phyloP scores from a whole-genome alignment of 768 basidiomycete species.

The Zangia roseola region DNA sequence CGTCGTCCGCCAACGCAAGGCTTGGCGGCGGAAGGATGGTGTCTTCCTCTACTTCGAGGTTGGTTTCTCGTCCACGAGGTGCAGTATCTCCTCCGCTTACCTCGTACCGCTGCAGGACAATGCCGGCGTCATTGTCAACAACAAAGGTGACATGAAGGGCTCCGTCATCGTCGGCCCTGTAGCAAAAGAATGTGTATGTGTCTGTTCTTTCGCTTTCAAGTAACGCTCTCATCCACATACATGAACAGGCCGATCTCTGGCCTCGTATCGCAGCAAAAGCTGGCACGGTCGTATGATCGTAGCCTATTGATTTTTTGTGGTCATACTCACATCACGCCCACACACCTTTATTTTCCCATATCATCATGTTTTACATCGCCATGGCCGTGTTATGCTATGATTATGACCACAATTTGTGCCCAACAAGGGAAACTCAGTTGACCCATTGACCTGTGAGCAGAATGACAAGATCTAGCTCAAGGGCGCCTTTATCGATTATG shows the following conservation, averaged over 20 bases:
- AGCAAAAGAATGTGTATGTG: constrained; percentile 97
- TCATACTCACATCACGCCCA: constrained; percentile 8
- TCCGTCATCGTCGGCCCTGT: constrained; percentile 44
- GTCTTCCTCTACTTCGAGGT: constrained; percentile 99
- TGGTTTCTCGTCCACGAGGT: constrained; percentile 14
- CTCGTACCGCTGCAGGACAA: constrained; percentile 60
- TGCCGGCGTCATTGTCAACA: constrained; percentile 96
- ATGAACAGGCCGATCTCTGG: constrained; percentile 87
- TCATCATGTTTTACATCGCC: constrained; percentile 19
- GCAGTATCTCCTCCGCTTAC: not conserved
- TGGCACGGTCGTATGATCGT: constrained; percentile 88
- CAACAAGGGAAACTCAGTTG: not conserved
- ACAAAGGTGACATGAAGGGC: constrained; percentile 99
- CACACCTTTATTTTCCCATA: not conserved
- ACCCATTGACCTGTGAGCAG: not conserved
- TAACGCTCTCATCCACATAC: not conserved
- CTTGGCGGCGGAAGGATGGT: constrained; percentile 97
- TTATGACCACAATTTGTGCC: constrained; percentile 14
- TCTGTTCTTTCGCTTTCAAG: not conserved
- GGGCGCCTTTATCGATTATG: no score
- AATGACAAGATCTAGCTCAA: no score
- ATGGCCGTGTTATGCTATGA: constrained; percentile 18
- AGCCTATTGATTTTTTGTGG: constrained; percentile 9
- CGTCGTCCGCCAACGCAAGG: constrained; percentile 95
- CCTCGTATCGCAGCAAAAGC: constrained; percentile 99